Evolutionary conservation across 2,329 filamentous ascomycete species (phyloP), one percentile per base, ranked within the genome.

Genomic region (Penicillium sp.): DNA sequence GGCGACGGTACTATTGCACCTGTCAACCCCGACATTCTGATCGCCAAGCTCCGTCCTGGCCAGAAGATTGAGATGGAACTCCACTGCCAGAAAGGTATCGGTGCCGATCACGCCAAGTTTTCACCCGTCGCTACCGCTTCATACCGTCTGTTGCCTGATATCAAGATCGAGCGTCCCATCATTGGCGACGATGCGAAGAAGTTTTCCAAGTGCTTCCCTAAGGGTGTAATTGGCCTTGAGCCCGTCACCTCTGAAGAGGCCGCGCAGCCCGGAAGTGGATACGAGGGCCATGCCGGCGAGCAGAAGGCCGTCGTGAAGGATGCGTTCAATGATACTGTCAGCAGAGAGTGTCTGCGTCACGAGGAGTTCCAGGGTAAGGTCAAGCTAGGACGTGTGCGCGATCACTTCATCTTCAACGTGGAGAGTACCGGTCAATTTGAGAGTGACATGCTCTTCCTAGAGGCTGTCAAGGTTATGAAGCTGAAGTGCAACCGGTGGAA

Each of bases 371-470:
- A 94, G 76, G 90, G 87, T 71, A 99, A 97, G 80, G 94, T 99
- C 61, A 92, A 92, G 80, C 84, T 99, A 32, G 94, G 94, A 42
- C 83, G 95, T 53, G 81, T 92, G 66, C 82, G 92, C 62, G 94
- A 99, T 74, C 95, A 99, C 78, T 99, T 99, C 75, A 97, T 99
- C 75, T 99, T 94, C 81, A 89, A 86, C 53, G 83, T 99, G 35
- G 94, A 99, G 81, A 97, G 92, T 79, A 88, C 91, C 0, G 95
- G 94, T 6, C 94, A 99, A 78, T 96, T 91, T 80, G 88, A 94
- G 57, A 96, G 92, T 70, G 93, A 97, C 68, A 87, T 92, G 75
- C 81, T 99, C 62, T 97, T 99, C 79, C 76, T 99, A 55, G 92
- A 97, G 77, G 87, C 90, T 29, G 83, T 99, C 49, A 89, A 88